Evolutionary conservation across 352 stramenopile species (phyloP), one percentile per base, ranked within the genome.

Genomic region (Phytopythium cucurbitacearum): DNA sequence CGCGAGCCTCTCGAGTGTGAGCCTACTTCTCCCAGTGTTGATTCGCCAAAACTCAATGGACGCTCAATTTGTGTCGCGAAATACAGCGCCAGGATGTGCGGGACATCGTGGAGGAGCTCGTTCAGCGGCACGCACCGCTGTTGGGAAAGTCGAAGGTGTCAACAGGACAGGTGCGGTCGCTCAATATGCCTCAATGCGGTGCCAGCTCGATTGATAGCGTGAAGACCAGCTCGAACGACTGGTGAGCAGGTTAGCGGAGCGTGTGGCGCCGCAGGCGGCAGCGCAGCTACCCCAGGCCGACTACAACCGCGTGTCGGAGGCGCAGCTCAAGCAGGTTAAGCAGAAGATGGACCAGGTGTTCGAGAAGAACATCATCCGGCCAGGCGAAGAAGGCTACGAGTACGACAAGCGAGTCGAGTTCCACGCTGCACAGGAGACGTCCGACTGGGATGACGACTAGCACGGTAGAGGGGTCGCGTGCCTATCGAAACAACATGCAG

Each of bases 241-340:
- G 10, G 64, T 89, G 38, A 34, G 48, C 33, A 80, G 69, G 42
- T 57, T 89, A 3, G 53, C 60, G 9, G 63, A 69, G 34, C 58
- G 70, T 15, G 53, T 47, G 11, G 47, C 54, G 42, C 40, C 50
- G 10, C 39, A 41, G 3, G 4, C 51, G 15, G 48, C 46, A 1
- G 35, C 57, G 34, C 40, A 47, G 7, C 52, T 91, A 15, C 80
- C 80, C 1, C 68, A 85, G 10, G 80, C 80, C 1, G 80, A 91
- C 60, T 91, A 91, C 69, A 91, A 91, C 40, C 70, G 69, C 41
- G 80, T 91, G 38, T 89, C 80, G 6, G 80, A 88, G 50, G 67
- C 65, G n/a, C 80, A 89, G 43, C 61, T 91, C 7, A 72, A 70
- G 57, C 71, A 84, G 37, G 78, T 82, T 6, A 89, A 90, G 42